A percentile compares a stretch with the other conserved stretches of the same genome.
Evolutionary conservation across 1,139 yeast genomes (phyloP).

Genomic region (Pichia sp.): DNA sequence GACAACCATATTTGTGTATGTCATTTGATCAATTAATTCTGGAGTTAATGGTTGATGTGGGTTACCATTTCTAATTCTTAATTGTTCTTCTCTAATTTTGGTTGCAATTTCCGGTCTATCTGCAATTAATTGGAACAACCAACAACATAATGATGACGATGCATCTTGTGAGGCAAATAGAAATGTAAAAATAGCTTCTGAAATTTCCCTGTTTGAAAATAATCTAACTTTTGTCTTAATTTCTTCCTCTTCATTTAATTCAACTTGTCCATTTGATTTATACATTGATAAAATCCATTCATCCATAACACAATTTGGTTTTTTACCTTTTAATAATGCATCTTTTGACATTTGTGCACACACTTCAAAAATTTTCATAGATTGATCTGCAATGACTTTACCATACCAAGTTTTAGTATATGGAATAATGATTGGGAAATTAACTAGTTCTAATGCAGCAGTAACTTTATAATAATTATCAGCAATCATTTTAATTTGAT

Average conservation of each 20-base stretch:
- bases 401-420: conserved; percentile 98
- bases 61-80: conserved; percentile 74
- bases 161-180: conserved; percentile 98
- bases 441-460: conserved; percentile 92
- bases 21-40: conserved; percentile 78
- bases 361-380: conserved; percentile 81
- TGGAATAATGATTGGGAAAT: conserved; percentile 93
- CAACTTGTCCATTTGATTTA: conserved; percentile 38
- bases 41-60: conserved; percentile 54
- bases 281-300: conserved; percentile 88
- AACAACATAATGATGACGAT: conserved; percentile 93
- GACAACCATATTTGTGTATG: conserved; percentile 81
- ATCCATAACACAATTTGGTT: conserved; percentile 86
- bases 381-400: conserved; percentile 82
- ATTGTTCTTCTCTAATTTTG: conserved; percentile 87
- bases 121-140: conserved; percentile 94
- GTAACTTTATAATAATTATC: conserved; percentile 89
- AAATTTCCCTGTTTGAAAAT: conserved; percentile 83
- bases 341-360: conserved; percentile 86
- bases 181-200: conserved; percentile 94
- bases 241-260: conserved; percentile 36
- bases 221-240: conserved; percentile 62
- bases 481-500: conserved; percentile 77
- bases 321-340: conserved; percentile 64
- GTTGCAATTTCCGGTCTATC: conserved; percentile 87